phyloP scores from a whole-genome alignment of 2,329 filamentous ascomycete genomes.

The Camillea tinctor region DNA sequence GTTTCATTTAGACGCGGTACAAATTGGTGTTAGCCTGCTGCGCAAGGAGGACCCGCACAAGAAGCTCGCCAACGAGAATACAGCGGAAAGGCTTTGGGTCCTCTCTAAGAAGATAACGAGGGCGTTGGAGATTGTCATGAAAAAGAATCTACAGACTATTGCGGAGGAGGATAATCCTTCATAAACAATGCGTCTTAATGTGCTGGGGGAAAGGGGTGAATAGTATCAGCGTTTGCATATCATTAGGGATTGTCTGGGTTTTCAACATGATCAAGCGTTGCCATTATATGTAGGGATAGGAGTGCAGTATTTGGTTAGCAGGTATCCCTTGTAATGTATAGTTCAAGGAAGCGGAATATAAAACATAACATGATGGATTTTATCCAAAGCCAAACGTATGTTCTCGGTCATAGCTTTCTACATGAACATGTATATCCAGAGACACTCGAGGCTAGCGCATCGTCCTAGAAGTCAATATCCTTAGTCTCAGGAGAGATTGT shows the following conservation, averaged over 20 bases:
- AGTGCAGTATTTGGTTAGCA: no score
- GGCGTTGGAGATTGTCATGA: neutral
- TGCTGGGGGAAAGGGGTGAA: neutral
- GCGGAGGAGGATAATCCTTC: neutral
- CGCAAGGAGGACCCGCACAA: slow-evolving; percentile 37
- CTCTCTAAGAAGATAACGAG: neutral
- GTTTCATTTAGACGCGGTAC: slow-evolving; percentile 51
- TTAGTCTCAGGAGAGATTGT: no score
- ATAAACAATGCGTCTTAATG: neutral
- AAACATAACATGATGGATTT: no score
- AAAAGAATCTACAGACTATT: neutral
- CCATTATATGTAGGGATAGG: no score
- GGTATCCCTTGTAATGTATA: no score
- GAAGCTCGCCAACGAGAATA: neutral
- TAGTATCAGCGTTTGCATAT: neutral
- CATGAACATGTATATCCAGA: no score
- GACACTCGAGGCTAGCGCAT: no score
- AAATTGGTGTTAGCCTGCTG: slow-evolving; percentile 55
- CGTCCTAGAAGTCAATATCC: no score
- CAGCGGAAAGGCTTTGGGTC: neutral
- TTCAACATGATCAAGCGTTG: no score
- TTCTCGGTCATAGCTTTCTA: no score
- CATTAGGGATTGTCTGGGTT: neutral
- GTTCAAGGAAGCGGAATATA: no score
- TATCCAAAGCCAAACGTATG: no score